These are phyloP conservation scores for Panus rudis DNA, from an alignment of 768 basidiomycete species.

Conservation along the genomic window DNA sequence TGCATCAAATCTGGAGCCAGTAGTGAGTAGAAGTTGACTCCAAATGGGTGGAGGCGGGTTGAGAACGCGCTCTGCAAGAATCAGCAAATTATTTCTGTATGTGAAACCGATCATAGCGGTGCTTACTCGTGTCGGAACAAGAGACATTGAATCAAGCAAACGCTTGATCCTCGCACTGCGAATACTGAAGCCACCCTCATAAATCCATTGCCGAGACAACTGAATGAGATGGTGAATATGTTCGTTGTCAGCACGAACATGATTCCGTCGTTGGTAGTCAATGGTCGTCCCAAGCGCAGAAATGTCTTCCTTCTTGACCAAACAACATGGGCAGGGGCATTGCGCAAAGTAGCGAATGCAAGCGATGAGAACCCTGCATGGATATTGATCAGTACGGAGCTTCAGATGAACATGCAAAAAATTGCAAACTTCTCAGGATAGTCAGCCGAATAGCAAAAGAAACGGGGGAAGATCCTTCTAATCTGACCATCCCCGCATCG, in stretches of 20 bases:
- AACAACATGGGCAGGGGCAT: conserved; percentile 35
- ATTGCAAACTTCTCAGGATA: conserved; percentile 32
- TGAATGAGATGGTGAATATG: conserved; percentile 3
- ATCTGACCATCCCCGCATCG: conserved; percentile 20
- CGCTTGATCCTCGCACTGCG: conserved; percentile 7
- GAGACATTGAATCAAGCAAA: conserved; percentile 12
- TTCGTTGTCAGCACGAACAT: conserved; percentile 8
- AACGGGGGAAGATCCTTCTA: conserved; percentile 17
- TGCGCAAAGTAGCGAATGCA: conserved; percentile 31
- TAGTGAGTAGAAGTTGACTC: conserved; percentile 22
- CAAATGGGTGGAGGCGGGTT: conserved; percentile 6
- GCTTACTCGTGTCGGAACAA: conserved; percentile 15
- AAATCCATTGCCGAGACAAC: conserved; percentile 13
- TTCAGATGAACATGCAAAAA: background rate
- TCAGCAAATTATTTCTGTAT: too few species aligned
- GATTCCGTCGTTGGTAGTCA: conserved; percentile 12
- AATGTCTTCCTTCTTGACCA: conserved; percentile 23
- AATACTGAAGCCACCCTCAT: conserved; percentile 10
- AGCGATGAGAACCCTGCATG: conserved; percentile 29
- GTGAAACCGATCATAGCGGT: too few species aligned
- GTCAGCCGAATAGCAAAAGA: conserved; percentile 27
- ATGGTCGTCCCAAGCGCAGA: conserved; percentile 21
- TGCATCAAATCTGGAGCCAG: conserved; percentile 24
- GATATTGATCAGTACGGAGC: background rate
- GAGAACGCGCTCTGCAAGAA: conserved; percentile 29